These are phyloP conservation scores for Acmispon strigosus DNA, from an alignment of 306 rosid species.

Conservation along the genomic window DNA sequence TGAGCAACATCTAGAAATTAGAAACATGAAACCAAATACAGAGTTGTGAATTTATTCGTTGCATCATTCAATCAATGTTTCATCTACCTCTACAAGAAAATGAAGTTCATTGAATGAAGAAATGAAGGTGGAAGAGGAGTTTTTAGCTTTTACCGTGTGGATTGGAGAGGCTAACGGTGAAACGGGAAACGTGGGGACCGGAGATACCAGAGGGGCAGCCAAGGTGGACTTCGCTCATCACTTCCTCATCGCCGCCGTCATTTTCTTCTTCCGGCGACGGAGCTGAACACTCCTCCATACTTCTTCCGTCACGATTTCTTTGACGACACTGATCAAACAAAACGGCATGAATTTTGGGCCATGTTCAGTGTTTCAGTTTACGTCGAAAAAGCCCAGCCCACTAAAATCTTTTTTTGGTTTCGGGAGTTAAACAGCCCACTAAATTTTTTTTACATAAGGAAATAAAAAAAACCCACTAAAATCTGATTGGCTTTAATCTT, in stretches of 20 bases:
- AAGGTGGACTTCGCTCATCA: constrained; percentile 92
- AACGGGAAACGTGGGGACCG: constrained; percentile 57
- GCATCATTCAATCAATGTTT: background rate
- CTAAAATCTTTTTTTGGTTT: too few relatives aligned
- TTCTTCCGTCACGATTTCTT: background rate
- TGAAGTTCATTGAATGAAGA: background rate
- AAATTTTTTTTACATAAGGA: too few relatives aligned
- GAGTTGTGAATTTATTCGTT: background rate
- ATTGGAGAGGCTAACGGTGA: constrained; percentile 43
- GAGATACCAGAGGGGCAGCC: constrained; percentile 69
- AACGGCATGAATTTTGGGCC: background rate
- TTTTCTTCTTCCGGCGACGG: constrained; percentile 14
- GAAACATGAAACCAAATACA: background rate
- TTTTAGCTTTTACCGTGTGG: constrained; percentile 22
- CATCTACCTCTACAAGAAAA: background rate
- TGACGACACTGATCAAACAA: background rate
- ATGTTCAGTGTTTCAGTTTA: too few relatives aligned
- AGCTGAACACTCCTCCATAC: constrained; percentile 10
- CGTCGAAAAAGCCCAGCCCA: too few relatives aligned
- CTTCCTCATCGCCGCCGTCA: constrained; percentile 33
- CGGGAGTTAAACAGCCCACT: too few relatives aligned
- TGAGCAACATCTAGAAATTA: constrained; percentile 28
- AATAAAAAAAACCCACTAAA: too few relatives aligned
- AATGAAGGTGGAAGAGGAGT: background rate
- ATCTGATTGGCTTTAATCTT: too few relatives aligned